These are phyloP conservation scores for Acarospora socialis DNA, from an alignment of 2,329 filamentous ascomycete species.

Conservation along the genomic window DNA sequence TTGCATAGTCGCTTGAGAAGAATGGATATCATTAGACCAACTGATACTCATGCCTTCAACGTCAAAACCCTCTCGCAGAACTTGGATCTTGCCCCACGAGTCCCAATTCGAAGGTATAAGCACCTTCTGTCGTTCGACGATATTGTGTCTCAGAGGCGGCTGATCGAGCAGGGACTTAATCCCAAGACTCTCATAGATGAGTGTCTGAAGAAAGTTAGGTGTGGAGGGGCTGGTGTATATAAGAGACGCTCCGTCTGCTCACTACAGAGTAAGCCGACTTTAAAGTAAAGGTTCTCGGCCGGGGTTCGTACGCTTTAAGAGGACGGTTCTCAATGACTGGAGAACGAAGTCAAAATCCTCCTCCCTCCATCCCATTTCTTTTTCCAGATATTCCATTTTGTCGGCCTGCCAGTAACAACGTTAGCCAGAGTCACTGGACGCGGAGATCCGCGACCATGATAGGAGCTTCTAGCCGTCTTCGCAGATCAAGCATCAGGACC, in stretches of 20 bases:
- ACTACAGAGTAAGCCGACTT: constrained; percentile 2
- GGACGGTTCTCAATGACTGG: constrained; percentile 77
- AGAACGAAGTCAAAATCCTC: constrained; percentile 92
- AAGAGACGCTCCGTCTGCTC: constrained; percentile 62
- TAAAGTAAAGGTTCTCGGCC: constrained; percentile 10
- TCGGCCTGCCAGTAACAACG: constrained; percentile 45
- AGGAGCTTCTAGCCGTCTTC: too few species aligned
- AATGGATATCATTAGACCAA: constrained; percentile 72
- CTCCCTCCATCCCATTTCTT: constrained; percentile 85
- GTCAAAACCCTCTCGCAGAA: constrained; percentile 81
- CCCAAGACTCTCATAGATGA: constrained; percentile 73
- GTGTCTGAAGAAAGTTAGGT: constrained; percentile 59
- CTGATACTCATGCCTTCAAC: constrained; percentile 72
- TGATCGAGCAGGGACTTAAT: constrained; percentile 72
- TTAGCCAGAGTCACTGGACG: constrained; percentile 18
- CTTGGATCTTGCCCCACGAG: constrained; percentile 92
- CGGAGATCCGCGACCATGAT: too few species aligned
- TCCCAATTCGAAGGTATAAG: constrained; percentile 95
- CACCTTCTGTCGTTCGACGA: constrained; percentile 88
- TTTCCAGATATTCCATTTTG: constrained; percentile 80
- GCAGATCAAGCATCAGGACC: background rate
- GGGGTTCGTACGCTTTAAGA: constrained; percentile 59
- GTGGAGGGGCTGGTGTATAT: constrained; percentile 71
- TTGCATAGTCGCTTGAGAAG: constrained; percentile 14
- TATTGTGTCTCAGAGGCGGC: constrained; percentile 71